A percentile compares a stretch with the other conserved stretches of the same genome.
Evolutionary conservation across 1,139 yeast genomes (phyloP).

Genomic region (Candida dubliniensis): DNA sequence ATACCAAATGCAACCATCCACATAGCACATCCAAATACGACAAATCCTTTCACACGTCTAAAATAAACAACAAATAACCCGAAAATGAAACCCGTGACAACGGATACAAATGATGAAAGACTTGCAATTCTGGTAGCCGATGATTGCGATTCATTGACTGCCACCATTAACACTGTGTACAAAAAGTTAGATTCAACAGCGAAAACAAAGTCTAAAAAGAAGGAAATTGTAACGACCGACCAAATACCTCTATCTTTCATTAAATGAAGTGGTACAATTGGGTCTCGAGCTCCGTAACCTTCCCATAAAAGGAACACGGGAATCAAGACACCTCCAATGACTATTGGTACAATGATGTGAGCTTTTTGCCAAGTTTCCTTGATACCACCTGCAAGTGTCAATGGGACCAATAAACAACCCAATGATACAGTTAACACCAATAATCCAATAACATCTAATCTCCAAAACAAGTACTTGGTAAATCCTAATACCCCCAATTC

Average conservation of each 20-base stretch:
- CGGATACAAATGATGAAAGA: slow-evolving; percentile 34
- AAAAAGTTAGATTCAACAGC: slow-evolving; percentile 33
- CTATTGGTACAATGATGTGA: slow-evolving; percentile 36
- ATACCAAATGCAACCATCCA: slow-evolving; percentile 41
- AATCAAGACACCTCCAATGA: slow-evolving; percentile 35
- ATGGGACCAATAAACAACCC: slow-evolving; percentile 40
- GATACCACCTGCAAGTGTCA: slow-evolving; percentile 40
- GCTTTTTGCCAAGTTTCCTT: slow-evolving; percentile 30
- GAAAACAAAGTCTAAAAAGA: slow-evolving; percentile 31
- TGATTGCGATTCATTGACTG: slow-evolving; percentile 28
- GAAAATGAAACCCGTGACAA: slow-evolving; percentile 32
- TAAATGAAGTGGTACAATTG: slow-evolving; percentile 33
- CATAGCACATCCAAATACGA: slow-evolving; percentile 32
- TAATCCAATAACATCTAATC: slow-evolving; percentile 35
- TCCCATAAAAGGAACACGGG: slow-evolving; percentile 38
- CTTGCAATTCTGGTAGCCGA: slow-evolving; percentile 40
- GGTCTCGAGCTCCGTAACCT: slow-evolving; percentile 28
- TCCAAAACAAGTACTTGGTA: slow-evolving; percentile 32
- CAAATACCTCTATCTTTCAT: slow-evolving; percentile 40
- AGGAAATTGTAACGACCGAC: slow-evolving; percentile 29
- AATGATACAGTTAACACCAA: slow-evolving; percentile 30
- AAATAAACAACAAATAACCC: slow-evolving; percentile 33
- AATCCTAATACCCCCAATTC: slow-evolving; percentile 25
- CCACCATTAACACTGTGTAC: slow-evolving; percentile 37
- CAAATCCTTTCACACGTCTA: slow-evolving; percentile 32